Base-by-base conservation (phyloP, 345 rosid genomes). In the Syzygium oleosum region DNA sequence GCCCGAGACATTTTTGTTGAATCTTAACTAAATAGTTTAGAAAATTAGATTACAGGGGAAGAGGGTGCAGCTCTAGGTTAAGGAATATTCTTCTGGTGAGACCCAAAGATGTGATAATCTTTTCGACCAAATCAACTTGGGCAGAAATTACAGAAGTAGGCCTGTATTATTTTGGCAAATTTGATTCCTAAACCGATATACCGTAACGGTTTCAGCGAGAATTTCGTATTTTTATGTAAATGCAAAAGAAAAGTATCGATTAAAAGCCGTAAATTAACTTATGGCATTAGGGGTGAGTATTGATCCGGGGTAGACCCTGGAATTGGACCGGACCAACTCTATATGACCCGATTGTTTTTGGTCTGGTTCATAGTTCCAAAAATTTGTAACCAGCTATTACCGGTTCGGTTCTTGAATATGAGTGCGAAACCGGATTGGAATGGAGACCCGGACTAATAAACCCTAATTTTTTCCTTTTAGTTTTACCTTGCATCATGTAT, bases 1-100 rank as follows among this genome's bases (percentile, higher is more conserved):
- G 43, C 25, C 46, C 3, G 80, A 34, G 80, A 4, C 80, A 9
- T 9, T 34, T 34, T 68, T 9, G 79, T 68, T 21, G 79, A 17
- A 41, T 34, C 43, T 34, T 34, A 38, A 73, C 80, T 19, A 17
- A 8, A 17, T 68, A 10, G 14, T 73, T 34, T 73, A 73, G 80
- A 73, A 34, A 73, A 73, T 34, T 73, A 19, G 46, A 9, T 19
- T 41, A 19, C 58, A 55, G 25, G 58, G 58, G 58, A 55, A 21
- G 58, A 41, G 12, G 80, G 12, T 73, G 80, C 80, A 6, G 49
- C 80, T 34, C 80, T 34, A 73, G 80, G 80, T 68, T 73, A 17
- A 73, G 80, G 80, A 73, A 73, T 73, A 73, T 73, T 73, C 80
- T 73, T 73, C 80, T 73, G 49, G 80, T 73, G 80, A 73, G 80